Evolutionary conservation across 2,329 filamentous ascomycete genomes (phyloP).

Genomic region (Elsinoe fawcettii): DNA sequence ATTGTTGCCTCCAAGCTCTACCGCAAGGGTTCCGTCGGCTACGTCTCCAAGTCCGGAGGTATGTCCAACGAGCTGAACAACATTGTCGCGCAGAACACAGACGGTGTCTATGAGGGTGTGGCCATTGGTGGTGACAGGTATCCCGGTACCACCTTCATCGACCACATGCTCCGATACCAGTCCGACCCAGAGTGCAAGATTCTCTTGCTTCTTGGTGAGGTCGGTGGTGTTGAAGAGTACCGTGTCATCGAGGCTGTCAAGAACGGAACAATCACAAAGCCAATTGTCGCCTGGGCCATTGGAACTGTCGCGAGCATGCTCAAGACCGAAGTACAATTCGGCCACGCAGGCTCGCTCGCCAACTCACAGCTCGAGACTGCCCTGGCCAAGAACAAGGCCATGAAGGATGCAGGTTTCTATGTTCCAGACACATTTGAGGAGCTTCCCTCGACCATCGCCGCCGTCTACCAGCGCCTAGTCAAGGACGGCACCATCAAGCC

Average conservation of each 20-base stretch:
- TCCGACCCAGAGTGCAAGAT: constrained; percentile 97
- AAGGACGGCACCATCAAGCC: constrained; percentile 77
- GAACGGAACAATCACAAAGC: constrained; percentile 90
- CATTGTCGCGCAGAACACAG: constrained; percentile 91
- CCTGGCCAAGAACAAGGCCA: constrained; percentile 90
- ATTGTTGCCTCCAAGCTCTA: constrained; percentile 99
- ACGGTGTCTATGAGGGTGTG: constrained; percentile 98
- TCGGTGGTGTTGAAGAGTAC: constrained; percentile 99
- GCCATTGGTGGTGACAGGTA: constrained; percentile 99
- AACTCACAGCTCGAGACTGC: constrained; percentile 99
- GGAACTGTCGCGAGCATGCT: constrained; percentile 99
- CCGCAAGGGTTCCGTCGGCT: constrained; percentile 96
- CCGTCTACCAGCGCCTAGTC: constrained; percentile 84
- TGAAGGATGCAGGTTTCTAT: constrained; percentile 89
- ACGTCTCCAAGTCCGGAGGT: constrained; percentile 99
- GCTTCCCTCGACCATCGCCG: constrained; percentile 65
- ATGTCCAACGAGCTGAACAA: constrained; percentile 99
- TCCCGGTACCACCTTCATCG: constrained; percentile 97
- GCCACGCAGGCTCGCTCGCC: constrained; percentile 95
- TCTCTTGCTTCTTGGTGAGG: constrained; percentile 88
- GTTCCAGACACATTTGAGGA: constrained; percentile 97
- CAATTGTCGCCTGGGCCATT: constrained; percentile 98
- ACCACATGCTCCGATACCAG: constrained; percentile 95
- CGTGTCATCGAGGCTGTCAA: constrained; percentile 98
- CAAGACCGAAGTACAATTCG: constrained; percentile 99